These are phyloP conservation scores for Loxodes magnus DNA, from an alignment of 73 alveolate species.

Conservation along the genomic window DNA sequence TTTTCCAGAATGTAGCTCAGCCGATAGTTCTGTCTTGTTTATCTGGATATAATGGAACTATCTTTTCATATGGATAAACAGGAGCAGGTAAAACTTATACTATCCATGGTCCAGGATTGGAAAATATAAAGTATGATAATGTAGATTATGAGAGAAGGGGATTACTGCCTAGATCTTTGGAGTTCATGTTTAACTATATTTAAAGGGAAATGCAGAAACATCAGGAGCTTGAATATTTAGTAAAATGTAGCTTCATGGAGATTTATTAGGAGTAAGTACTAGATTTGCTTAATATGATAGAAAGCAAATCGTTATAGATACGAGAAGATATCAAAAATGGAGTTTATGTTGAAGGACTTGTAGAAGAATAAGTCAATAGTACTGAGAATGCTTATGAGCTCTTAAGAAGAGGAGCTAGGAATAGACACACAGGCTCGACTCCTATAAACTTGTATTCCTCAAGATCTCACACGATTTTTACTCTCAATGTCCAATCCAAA, in stretches of 20 bases:
- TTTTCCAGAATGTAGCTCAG: slow-evolving; percentile 58
- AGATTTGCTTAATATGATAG: slow-evolving; percentile 20
- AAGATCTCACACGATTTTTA: slow-evolving; percentile 69
- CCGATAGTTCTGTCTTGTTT: slow-evolving; percentile 66
- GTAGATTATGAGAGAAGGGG: slow-evolving; percentile 33
- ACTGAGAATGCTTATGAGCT: slow-evolving; percentile 45
- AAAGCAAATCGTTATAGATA: slow-evolving; percentile 15
- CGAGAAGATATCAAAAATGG: slow-evolving; percentile 66
- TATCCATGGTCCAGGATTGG: slow-evolving; percentile 62
- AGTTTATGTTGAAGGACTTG: slow-evolving; percentile 68
- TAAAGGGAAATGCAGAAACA: slow-evolving; percentile 13
- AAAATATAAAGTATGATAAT: background rate
- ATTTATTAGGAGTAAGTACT: slow-evolving; percentile 51
- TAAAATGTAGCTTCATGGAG: slow-evolving; percentile 54
- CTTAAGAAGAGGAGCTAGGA: slow-evolving; percentile 58
- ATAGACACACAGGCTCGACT: slow-evolving; percentile 79
- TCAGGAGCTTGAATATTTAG: slow-evolving; percentile 14
- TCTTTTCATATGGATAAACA: slow-evolving; percentile 96
- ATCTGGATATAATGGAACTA: slow-evolving; percentile 87
- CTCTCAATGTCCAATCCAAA: slow-evolving; percentile 35
- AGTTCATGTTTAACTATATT: slow-evolving; percentile 37
- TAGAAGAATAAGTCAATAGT: slow-evolving; percentile 48
- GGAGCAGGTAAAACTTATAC: slow-evolving; percentile 98
- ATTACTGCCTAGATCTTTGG: slow-evolving; percentile 60
- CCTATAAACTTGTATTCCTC: slow-evolving; percentile 75